Base-by-base conservation (phyloP, 2,329 filamentous ascomycete genomes). In the Didymella pomorum region DNA sequence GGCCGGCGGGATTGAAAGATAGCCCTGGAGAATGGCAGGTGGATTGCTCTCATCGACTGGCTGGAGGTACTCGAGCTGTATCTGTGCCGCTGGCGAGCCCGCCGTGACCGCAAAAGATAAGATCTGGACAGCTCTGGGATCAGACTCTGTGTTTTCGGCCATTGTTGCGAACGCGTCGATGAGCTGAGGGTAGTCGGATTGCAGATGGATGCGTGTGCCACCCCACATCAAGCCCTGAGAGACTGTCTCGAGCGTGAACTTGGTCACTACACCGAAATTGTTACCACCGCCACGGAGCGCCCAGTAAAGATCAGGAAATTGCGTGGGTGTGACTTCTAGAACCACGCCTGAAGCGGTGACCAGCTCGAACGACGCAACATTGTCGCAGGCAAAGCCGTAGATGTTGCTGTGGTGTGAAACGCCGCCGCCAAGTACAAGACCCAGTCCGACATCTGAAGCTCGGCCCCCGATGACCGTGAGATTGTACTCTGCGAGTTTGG, bases 291-390 rank as follows among this genome's bases (percentile, higher is more conserved):
- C 76, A 25, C 75, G 69, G 8, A 78, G 65, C 1, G 73, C 74
- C 54, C 62, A 69, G 65, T 73, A 79, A 14, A 79, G 74, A 41
- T 81, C 78, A 2, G 58, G 55, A 49, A 79, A 77, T 23, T 74
- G 64, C 0, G 52, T 55, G 4, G 52, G 46, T 21, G 66, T 68
- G n/a, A 68, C 75, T 14, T 65, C 66, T 5, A 66, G 20, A 20
- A 65, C 62, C 0, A 61, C 45, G 0, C 65, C 58, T 0, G 59
- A 63, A 1, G 68, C 69, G 6, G 73, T 75, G 4, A 78, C 73
- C 8, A 68, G 55, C 49, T 79, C 71, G 39, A 65, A 77, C 31
- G 69, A 65, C 1, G 65, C 62, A 6, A 78, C 71, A 16, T 70
- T 74, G 51, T 78, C 74, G 26, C 72, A 76, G 20, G 58, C 70